Conservation (phyloP, 2,329 filamentous ascomycete genomes). For the Byssothecium circinans region DNA sequence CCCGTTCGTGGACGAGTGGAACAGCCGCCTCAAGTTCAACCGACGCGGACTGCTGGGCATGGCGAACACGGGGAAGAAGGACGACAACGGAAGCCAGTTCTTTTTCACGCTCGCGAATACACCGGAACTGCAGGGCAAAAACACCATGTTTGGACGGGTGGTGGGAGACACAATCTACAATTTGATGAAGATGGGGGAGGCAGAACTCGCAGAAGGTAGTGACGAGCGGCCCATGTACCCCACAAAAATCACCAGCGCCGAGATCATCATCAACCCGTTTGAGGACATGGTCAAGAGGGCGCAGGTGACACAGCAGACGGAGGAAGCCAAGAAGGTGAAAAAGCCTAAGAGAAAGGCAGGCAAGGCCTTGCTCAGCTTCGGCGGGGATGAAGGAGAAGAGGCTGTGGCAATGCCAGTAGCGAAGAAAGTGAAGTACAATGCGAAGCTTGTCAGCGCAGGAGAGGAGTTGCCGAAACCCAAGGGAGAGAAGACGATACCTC, state of each 20-base stretch:
- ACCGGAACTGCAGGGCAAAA: constrained; percentile 83
- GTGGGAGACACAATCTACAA: constrained; percentile 97
- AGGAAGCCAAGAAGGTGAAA: constrained; percentile 49
- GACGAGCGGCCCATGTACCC: constrained; percentile 85
- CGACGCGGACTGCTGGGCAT: constrained; percentile 89
- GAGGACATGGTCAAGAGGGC: constrained; percentile 75
- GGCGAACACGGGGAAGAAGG: constrained; percentile 78
- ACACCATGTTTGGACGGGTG: constrained; percentile 90
- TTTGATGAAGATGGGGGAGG: constrained; percentile 87
- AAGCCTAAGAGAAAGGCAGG: constrained; percentile 69
- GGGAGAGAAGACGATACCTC: constrained; percentile 32
- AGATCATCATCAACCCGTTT: constrained; percentile 81
- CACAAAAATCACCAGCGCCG: constrained; percentile 71
- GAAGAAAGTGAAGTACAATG: constrained; percentile 80
- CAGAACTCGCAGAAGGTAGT: constrained; percentile 73
- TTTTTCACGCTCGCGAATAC: constrained; percentile 87
- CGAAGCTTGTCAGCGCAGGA: constrained; percentile 64
- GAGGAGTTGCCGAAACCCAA: constrained; percentile 42
- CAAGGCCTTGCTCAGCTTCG: constrained; percentile 79
- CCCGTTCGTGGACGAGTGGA: constrained; percentile 85
- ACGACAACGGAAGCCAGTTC: constrained; percentile 94
- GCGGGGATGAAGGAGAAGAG: constrained; percentile 62
- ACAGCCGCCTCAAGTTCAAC: constrained; percentile 90
- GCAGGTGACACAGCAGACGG: constrained; percentile 56
- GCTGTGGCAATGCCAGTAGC: constrained; percentile 59